A percentile compares a stretch with the other conserved stretches of the same genome.
Evolutionary conservation across 441 rosid species (phyloP).

Genomic region (Eruca vesicaria): DNA sequence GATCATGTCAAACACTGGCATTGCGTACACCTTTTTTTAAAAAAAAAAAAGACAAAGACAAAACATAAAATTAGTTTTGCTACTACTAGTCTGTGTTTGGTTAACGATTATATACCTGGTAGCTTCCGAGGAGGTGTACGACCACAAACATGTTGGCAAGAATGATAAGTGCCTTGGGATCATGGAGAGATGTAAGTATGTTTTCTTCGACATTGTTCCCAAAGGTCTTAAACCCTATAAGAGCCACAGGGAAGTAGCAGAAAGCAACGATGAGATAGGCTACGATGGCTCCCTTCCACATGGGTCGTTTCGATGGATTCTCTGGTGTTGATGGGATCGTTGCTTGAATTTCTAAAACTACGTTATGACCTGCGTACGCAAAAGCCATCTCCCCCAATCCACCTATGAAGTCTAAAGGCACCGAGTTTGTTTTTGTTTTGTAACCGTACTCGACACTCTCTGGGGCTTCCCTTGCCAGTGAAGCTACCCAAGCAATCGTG

Average conservation of each 20-base stretch:
- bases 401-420: conserved; percentile 42
- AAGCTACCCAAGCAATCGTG: conserved; percentile 58
- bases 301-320: conserved; percentile 57
- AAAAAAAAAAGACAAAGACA: not conserved
- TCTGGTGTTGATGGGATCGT: conserved; percentile 66
- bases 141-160: conserved; percentile 60
- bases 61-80: not conserved
- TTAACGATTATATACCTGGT: conserved; percentile 29
- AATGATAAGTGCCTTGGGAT: conserved; percentile 47
- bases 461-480: conserved; percentile 26
- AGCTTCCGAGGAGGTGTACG: conserved; percentile 60
- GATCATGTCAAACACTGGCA: conserved; percentile 73
- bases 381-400: conserved; percentile 64
- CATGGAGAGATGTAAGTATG: conserved; percentile 45
- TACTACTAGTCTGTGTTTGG: not conserved
- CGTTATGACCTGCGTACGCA: conserved; percentile 66
- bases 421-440: conserved; percentile 23
- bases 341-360: conserved; percentile 70
- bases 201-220: conserved; percentile 54
- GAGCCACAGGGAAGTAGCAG: conserved; percentile 72
- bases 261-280: conserved; percentile 56
- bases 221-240: conserved; percentile 43
- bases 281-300: conserved; percentile 57
- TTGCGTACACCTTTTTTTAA: conserved; percentile 46
- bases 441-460: conserved; percentile 39